Conservation (phyloP, 208 protist genomes). For the Leishmania gerbilli region DNA sequence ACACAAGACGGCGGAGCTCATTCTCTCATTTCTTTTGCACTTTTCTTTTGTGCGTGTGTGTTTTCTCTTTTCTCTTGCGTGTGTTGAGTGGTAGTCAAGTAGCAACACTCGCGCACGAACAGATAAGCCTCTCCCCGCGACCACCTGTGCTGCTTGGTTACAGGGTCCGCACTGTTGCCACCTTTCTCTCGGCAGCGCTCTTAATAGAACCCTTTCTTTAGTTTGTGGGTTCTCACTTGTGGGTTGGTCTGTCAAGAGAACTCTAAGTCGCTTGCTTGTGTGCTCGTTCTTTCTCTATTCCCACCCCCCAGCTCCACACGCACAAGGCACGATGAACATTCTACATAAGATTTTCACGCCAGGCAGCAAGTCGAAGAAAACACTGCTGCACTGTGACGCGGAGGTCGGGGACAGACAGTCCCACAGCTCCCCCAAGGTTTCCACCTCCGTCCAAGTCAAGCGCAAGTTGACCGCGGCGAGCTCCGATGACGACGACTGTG, state of each 20-base stretch:
- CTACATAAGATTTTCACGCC: slow-evolving; percentile 34
- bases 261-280: neutral
- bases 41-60: neutral
- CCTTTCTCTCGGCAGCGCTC: neutral
- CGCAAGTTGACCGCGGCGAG: slow-evolving; percentile 11
- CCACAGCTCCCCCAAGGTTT: slow-evolving; percentile 6
- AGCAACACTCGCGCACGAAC: neutral
- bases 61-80: neutral
- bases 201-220: neutral
- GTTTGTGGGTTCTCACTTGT: neutral
- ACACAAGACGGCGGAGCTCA: neutral
- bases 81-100: neutral
- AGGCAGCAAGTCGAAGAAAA: slow-evolving; percentile 25
- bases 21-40: neutral
- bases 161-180: neutral
- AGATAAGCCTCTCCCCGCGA: neutral
- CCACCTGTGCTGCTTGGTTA: neutral
- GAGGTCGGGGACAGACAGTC: neutral
- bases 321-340: slow-evolving; percentile 14
- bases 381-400: slow-evolving; percentile 10
- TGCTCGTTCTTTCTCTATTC: neutral
- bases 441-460: slow-evolving; percentile 11
- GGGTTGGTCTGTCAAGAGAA: neutral
- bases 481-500: slow-evolving; percentile 15
- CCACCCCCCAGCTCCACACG: neutral